These are phyloP conservation scores for Lactarius akahatsu DNA, from an alignment of 768 basidiomycete genomes.

Conservation along the genomic window DNA sequence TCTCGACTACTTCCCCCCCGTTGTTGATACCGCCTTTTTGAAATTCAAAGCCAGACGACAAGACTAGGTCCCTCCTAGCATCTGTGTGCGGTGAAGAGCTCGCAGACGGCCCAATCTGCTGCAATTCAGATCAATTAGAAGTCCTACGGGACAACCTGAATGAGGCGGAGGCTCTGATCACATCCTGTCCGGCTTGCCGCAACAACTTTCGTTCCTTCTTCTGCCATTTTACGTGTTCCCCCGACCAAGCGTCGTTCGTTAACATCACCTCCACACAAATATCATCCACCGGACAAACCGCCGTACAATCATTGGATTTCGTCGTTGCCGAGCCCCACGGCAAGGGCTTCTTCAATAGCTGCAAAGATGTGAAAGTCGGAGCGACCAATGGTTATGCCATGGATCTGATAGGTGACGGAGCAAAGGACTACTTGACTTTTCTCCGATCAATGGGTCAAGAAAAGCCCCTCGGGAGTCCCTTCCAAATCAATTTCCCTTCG, in stretches of 20 bases:
- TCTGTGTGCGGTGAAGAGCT: conserved; percentile 79
- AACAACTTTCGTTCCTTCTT: conserved; percentile 97
- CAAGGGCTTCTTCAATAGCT: conserved; percentile 85
- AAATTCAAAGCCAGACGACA: conserved; percentile 46
- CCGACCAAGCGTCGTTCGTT: conserved; percentile 80
- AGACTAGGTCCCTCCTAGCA: conserved; percentile 53
- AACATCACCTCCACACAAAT: conserved; percentile 79
- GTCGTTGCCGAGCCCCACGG: conserved; percentile 69
- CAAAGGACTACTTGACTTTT: conserved; percentile 73
- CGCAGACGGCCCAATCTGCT: conserved; percentile 73
- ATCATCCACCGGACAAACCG: conserved; percentile 57
- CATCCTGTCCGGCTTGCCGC: conserved; percentile 96
- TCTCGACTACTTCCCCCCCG: not conserved
- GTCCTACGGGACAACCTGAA: conserved; percentile 74
- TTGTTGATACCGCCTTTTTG: conserved; percentile 20
- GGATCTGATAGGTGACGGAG: conserved; percentile 96
- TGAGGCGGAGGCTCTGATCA: conserved; percentile 79
- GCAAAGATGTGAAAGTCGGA: conserved; percentile 90
- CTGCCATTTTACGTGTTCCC: conserved; percentile 95
- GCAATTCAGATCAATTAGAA: conserved; percentile 76
- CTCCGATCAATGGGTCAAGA: conserved; percentile 86
- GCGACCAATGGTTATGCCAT: conserved; percentile 94
- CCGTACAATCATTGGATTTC: conserved; percentile 88
- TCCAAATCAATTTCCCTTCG: conserved; percentile 89
- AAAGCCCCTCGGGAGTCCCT: conserved; percentile 88